A percentile compares a stretch with the other conserved stretches of the same genome.
phyloP scores from a whole-genome alignment of 1,284 basidiomycete genomes.

The Rugosomyces carneus region DNA sequence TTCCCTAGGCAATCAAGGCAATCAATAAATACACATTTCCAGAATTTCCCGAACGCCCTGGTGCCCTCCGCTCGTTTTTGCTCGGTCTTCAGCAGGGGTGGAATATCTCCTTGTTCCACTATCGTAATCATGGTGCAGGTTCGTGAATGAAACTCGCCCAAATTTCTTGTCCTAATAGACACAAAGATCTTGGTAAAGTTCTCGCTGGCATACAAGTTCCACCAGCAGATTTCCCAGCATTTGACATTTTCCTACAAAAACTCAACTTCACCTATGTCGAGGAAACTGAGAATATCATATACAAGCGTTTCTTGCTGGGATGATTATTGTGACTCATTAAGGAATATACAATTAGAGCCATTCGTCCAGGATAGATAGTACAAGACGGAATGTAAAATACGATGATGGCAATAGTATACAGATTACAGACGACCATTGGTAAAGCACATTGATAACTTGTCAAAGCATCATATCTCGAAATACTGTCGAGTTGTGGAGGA shows the following conservation, averaged over 20 bases:
- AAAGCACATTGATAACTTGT: neutral
- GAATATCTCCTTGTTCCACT: slow-evolving; percentile 98
- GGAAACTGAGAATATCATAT: slow-evolving; percentile 89
- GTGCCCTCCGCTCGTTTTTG: slow-evolving; percentile 87
- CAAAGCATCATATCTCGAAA: neutral
- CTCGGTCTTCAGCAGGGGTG: slow-evolving; percentile 77
- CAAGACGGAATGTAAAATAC: neutral
- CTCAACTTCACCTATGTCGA: slow-evolving; percentile 88
- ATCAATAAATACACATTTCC: slow-evolving; percentile 7
- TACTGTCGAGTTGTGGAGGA: neutral
- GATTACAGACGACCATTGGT: neutral
- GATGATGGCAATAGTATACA: neutral
- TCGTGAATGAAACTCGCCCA: slow-evolving; percentile 23
- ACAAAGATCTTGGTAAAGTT: slow-evolving; percentile 82
- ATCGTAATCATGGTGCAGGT: slow-evolving; percentile 96
- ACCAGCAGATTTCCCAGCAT: slow-evolving; percentile 52
- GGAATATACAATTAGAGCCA: neutral
- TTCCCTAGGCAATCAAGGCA: slow-evolving; percentile 6
- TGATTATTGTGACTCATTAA: slow-evolving; percentile 12
- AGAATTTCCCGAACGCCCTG: slow-evolving; percentile 97
- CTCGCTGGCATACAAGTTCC: slow-evolving; percentile 94
- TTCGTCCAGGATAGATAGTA: neutral
- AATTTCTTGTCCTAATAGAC: slow-evolving; percentile 7
- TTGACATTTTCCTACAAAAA: slow-evolving; percentile 70
- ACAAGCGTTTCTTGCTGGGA: slow-evolving; percentile 57